Evolutionary conservation across 306 rosid species (phyloP), one percentile per base, ranked within the genome.

Genomic region (Trifolium pratense): DNA sequence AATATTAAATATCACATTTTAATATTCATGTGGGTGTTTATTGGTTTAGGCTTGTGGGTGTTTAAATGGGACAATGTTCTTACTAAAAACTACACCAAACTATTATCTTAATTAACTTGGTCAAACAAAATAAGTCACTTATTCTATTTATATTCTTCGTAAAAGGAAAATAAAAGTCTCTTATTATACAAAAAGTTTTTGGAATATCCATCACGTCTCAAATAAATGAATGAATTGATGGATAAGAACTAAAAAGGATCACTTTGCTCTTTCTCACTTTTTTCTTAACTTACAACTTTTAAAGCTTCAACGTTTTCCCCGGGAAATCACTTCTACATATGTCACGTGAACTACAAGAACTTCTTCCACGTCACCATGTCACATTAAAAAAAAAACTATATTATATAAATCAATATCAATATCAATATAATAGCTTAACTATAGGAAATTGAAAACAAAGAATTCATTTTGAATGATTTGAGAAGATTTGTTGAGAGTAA

Each of bases 181-280:
- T 21, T 56, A 5, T 58, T 23, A 57, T 6, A 26, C 48, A 32
- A 12, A 31, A 74, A 65, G 55, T 52, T 65, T 39, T 65, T 52
- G 4, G 43, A 66, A 39, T 25, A 65, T 52, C 21, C 11, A 37
- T 21, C 21, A 75, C 52, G 65, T 42, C 53, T 64, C 66, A 66
- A 73, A 55, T 25, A 5, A 56, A 29, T 42, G 48, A 25, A 66
- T 43, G 21, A 8, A 29, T 56, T 67, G 79, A 66, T 53, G 73
- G 80, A 66, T 56, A 66, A 75, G 80, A 66, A 75, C 80, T 66
- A 75, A 60, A 66, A 46, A 61, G 58, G 67, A 71, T 32, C 58
- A 34, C 6, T 58, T 39, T 14, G 7, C 79, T 69, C 71, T 76
- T 46, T 71, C 45, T 39, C 55, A 26, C 75, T 20, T 76, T 59